Evolutionary conservation across 345 rosid genomes (phyloP), one percentile per base, ranked within the genome.

Genomic region (Chamaenerion angustifolium): DNA sequence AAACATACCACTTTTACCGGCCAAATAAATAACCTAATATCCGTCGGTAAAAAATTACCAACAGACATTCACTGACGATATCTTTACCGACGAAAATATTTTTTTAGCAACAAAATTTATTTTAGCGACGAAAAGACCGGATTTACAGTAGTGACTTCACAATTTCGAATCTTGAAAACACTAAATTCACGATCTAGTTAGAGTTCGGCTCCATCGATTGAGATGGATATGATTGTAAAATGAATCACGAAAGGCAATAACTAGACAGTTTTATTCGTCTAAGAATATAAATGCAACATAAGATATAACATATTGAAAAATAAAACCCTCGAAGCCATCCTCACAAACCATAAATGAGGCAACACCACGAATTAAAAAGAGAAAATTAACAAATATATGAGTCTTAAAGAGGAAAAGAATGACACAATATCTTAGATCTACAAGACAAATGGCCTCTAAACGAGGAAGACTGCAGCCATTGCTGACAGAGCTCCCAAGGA

Each of bases 261-360:
- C 19, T 16, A 43, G 37, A 3, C 6, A 4, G 8, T 40, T 23
- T 55, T 55, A 45, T 45, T 55, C 42, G 14, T 14, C 49, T 55
- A 55, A 11, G 49, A 45, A 16, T 13, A 12, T 25, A 45, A 31
- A 55, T 55, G 43, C 43, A 14, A 55, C 58, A 54, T 12, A 8
- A 3, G 45, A 18, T 42, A 27, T 50, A 25, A 49, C 55, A 58
- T 43, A 31, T 54, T 57, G 52, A n/a, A 23, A 43, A 58, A 19
- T 23, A 44, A 4, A n/a, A 45, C 13, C 16, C 42, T 9, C 8
- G n/a, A n/a, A n/a, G n/a, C n/a, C n/a, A n/a, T n/a, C n/a, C n/a
- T n/a, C n/a, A n/a, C n/a, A 16, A 1, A 11, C 12, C 13, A 12
- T 35, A n/a, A 31, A 52, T 40, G 19, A 40, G 15, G 12, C 43